phyloP scores from a whole-genome alignment of 306 rosid species.

The Parietaria judaica region DNA sequence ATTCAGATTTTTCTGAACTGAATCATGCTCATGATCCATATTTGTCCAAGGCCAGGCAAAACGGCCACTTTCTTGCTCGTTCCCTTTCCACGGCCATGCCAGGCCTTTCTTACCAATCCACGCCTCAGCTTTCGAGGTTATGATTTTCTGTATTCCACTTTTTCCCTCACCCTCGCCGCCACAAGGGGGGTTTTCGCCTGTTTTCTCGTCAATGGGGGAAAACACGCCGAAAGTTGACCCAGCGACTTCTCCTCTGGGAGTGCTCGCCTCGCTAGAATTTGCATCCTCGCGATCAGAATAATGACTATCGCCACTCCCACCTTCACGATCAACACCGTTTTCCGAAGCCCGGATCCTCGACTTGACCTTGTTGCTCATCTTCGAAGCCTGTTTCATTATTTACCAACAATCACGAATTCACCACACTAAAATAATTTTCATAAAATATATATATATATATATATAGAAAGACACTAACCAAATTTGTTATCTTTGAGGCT shows the following conservation, averaged over 20 bases:
- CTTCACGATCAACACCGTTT: constrained; percentile 51
- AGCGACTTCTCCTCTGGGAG: constrained; percentile 69
- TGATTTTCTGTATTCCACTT: constrained; percentile 47
- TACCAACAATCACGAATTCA: constrained; percentile 34
- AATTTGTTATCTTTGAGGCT: constrained; percentile 73
- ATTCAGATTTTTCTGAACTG: constrained; percentile 32
- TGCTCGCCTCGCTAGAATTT: constrained; percentile 89
- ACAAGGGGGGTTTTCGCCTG: constrained; percentile 41
- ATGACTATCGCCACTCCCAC: constrained; percentile 60
- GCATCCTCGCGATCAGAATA: constrained; percentile 85
- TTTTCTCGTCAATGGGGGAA: constrained; percentile 49
- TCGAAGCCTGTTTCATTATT: constrained; percentile 65
- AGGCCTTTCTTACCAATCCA: constrained; percentile 80
- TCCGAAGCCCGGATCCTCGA: constrained; percentile 63
- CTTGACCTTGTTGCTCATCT: constrained; percentile 85
- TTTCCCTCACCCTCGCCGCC: constrained; percentile 69
- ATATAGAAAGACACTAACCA: constrained; percentile 53
- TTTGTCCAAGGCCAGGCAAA: constrained; percentile 53
- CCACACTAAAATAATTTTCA: constrained; percentile 21
- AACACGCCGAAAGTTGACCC: constrained; percentile 50
- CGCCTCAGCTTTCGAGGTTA: constrained; percentile 73
- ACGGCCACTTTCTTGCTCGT: constrained; percentile 48
- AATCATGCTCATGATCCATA: constrained; percentile 61
- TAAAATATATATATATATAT: no score
- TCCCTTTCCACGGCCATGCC: constrained; percentile 90